Percentiles rank a stretch among this genome's conserved stretches.
Evolutionary conservation across 345 rosid species (phyloP).

Genomic region (Aurinia saxatilis): DNA sequence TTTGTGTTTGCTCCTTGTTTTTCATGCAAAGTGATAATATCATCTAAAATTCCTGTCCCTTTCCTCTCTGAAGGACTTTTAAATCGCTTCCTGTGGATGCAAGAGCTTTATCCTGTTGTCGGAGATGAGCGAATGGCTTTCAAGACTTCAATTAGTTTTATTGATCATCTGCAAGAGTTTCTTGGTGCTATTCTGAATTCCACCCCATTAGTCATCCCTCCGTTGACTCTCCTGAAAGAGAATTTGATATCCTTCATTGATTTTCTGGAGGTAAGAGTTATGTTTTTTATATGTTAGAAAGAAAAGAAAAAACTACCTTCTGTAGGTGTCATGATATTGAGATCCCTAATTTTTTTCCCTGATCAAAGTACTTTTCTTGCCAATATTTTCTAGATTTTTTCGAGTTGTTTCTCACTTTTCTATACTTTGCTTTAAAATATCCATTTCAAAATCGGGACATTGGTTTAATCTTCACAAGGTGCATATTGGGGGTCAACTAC

Average conservation of each 20-base stretch:
- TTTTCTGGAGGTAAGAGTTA: slow-evolving; percentile 57
- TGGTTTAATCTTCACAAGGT: slow-evolving; percentile 10
- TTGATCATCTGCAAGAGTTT: slow-evolving; percentile 94
- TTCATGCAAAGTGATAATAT: slow-evolving; percentile 1
- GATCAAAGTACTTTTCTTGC: background rate
- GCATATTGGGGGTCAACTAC: slow-evolving; percentile 8
- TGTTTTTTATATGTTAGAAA: background rate
- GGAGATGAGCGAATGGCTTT: slow-evolving; percentile 56
- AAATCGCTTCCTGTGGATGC: slow-evolving; percentile 93
- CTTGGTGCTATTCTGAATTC: slow-evolving; percentile 62
- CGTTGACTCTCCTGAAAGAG: slow-evolving; percentile 40
- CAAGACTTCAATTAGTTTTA: slow-evolving; percentile 83
- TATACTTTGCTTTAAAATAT: background rate
- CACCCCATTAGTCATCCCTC: slow-evolving; percentile 67
- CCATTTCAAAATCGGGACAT: background rate
- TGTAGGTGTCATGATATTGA: slow-evolving; percentile 6
- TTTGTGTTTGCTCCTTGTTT: background rate
- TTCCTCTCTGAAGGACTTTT: slow-evolving; percentile 55
- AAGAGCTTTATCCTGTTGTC: slow-evolving; percentile 56
- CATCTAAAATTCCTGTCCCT: slow-evolving; percentile 1
- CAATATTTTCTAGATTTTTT: background rate
- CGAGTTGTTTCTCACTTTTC: background rate
- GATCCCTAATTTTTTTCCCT: background rate
- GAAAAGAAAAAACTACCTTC: background rate
- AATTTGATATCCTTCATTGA: slow-evolving; percentile 43